Conservation (phyloP, 106 monocot genomes). For the Dendrobium chrysotoxum region DNA sequence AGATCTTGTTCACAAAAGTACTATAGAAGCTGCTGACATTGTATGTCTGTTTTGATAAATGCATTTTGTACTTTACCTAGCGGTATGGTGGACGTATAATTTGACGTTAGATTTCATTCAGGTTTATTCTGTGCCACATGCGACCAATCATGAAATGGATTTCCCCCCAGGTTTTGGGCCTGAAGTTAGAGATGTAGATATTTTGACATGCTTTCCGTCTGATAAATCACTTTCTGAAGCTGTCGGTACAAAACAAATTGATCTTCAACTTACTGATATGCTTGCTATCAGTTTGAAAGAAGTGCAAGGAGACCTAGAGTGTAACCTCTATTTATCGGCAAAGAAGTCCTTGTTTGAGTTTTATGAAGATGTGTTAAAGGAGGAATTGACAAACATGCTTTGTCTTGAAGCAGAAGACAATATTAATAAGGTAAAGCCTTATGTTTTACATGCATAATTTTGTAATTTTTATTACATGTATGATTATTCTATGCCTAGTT, state of each 20-base stretch:
- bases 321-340: constrained; percentile 52
- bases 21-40: neutral
- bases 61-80: neutral
- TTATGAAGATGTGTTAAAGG: constrained; percentile 57
- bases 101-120: neutral
- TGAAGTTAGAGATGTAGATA: constrained; percentile 8
- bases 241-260: constrained; percentile 3
- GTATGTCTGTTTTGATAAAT: constrained; percentile 9
- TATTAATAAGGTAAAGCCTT: constrained; percentile 26
- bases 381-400: constrained; percentile 51
- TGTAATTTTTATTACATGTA: neutral
- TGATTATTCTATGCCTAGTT: neutral
- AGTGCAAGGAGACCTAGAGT: constrained; percentile 34
- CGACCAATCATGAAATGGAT: constrained; percentile 36
- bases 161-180: constrained; percentile 93
- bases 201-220: neutral
- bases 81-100: neutral
- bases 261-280: constrained; percentile 1
- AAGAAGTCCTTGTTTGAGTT: constrained; percentile 49
- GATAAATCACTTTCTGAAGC: constrained; percentile 4
- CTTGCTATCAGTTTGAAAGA: constrained; percentile 13
- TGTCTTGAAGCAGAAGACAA: constrained; percentile 20
- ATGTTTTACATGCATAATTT: neutral
- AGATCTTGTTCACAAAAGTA: constrained; percentile 10
- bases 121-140: constrained; percentile 4